Conservation (phyloP, 805 yeast species). For the Lachancea cidri region DNA sequence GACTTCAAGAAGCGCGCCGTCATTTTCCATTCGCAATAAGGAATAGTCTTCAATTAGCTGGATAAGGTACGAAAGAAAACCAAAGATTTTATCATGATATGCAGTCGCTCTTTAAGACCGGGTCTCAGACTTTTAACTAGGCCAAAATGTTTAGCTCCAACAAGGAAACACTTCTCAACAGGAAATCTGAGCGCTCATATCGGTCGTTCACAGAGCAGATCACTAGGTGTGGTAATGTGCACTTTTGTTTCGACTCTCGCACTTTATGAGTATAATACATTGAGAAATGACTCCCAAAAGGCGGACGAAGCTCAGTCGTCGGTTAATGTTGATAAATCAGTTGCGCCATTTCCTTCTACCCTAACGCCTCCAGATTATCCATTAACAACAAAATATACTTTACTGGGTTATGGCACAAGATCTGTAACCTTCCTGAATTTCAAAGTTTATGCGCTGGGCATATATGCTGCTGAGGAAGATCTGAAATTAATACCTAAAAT, state of each 20-base stretch:
- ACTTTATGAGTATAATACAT: not conserved
- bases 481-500: constrained; percentile 36
- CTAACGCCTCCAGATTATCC: constrained; percentile 23
- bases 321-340: constrained; percentile 44
- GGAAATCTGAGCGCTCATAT: too few relatives aligned
- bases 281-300: constrained; percentile 7
- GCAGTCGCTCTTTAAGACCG: too few relatives aligned
- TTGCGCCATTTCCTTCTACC: constrained; percentile 44
- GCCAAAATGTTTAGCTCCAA: too few relatives aligned
- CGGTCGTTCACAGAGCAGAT: not conserved
- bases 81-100: too few relatives aligned
- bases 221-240: not conserved
- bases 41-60: too few relatives aligned
- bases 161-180: too few relatives aligned
- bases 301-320: constrained; percentile 23
- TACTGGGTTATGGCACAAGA: constrained; percentile 79
- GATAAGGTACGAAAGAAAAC: too few relatives aligned
- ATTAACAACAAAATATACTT: constrained; percentile 38
- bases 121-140: too few relatives aligned
- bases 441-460: constrained; percentile 83
- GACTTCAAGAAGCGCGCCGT: too few relatives aligned
- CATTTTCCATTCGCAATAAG: too few relatives aligned
- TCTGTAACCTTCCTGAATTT: constrained; percentile 76
- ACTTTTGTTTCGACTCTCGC: not conserved
- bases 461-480: constrained; percentile 68